Evolutionary conservation across 257 asterid species (phyloP).

Genomic region (Thymus mandschuricus): DNA sequence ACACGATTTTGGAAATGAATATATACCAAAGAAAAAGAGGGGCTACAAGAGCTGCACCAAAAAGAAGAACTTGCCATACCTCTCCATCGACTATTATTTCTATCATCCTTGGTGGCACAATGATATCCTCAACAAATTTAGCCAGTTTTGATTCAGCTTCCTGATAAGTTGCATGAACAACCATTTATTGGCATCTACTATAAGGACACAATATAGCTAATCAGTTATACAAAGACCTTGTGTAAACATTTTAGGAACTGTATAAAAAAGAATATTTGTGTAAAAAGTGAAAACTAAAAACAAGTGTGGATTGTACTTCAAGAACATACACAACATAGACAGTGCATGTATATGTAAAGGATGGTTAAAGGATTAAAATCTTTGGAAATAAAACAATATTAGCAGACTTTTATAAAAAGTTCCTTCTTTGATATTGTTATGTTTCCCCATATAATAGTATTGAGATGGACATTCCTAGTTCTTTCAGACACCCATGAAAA

Average conservation of each 20-base stretch:
- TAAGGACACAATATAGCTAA: slow-evolving; percentile 20
- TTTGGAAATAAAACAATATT: slow-evolving; percentile 9
- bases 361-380: background rate
- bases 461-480: background rate
- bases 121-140: slow-evolving; percentile 92
- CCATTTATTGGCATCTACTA: slow-evolving; percentile 30
- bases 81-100: slow-evolving; percentile 95
- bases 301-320: background rate
- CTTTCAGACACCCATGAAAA: background rate
- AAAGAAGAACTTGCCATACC: slow-evolving; percentile 52
- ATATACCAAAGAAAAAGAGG: slow-evolving; percentile 17
- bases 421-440: background rate
- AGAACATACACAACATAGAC: background rate
- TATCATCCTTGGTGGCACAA: slow-evolving; percentile 97
- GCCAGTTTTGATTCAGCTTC: slow-evolving; percentile 96
- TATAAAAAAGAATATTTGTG: slow-evolving; percentile 15
- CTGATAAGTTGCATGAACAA: slow-evolving; percentile 49
- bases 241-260: slow-evolving; percentile 24
- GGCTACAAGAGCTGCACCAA: slow-evolving; percentile 14
- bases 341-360: background rate
- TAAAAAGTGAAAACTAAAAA: slow-evolving; percentile 10
- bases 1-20: slow-evolving; percentile 14
- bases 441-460: background rate
- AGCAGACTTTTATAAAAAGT: slow-evolving; percentile 8
- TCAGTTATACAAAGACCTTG: slow-evolving; percentile 19